Conservation (phyloP, 2,329 filamentous ascomycete species). For the Scedosporium apiospermum region DNA sequence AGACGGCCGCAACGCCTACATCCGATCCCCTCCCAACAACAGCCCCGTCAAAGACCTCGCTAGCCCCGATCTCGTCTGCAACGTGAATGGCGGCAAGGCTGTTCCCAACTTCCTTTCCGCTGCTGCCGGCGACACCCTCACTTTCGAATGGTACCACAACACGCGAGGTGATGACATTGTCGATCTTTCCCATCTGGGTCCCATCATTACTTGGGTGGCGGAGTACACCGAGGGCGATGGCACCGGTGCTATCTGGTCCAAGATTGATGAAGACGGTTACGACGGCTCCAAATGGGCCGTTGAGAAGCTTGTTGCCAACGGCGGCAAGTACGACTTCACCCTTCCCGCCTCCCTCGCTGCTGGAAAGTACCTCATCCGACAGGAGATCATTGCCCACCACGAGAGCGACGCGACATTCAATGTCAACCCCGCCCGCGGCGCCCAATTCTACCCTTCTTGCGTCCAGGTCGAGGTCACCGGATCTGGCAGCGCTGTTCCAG, state of each 20-base stretch:
- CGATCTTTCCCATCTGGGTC: slow-evolving; percentile 40
- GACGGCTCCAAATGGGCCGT: slow-evolving; percentile 32
- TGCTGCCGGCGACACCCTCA: slow-evolving; percentile 36
- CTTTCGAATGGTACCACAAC: slow-evolving; percentile 43
- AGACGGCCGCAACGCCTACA: slow-evolving; percentile 29
- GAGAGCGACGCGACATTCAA: slow-evolving; percentile 25
- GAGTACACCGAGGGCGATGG: slow-evolving; percentile 30
- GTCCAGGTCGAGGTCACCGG: slow-evolving; percentile 52
- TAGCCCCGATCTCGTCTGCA: slow-evolving; percentile 31
- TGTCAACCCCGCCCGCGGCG: slow-evolving; percentile 27
- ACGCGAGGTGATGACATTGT: slow-evolving; percentile 41
- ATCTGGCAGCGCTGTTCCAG: slow-evolving; percentile 26
- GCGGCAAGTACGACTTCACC: slow-evolving; percentile 37
- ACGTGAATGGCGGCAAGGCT: slow-evolving; percentile 28
- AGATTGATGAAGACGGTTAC: slow-evolving; percentile 26
- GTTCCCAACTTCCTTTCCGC: slow-evolving; percentile 29
- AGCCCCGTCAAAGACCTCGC: slow-evolving; percentile 33
- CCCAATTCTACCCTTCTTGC: slow-evolving; percentile 48
- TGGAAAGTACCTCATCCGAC: slow-evolving; percentile 44
- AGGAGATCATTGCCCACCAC: slow-evolving; percentile 47
- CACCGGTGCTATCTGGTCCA: slow-evolving; percentile 41
- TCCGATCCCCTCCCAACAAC: slow-evolving; percentile 35
- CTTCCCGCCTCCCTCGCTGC: slow-evolving; percentile 34
- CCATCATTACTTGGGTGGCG: slow-evolving; percentile 44
- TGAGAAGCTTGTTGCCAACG: slow-evolving; percentile 35